Percentiles rank a stretch among this genome's conserved stretches.
Evolutionary conservation across 2,329 filamentous ascomycete species (phyloP).

Genomic region (Coniochaeta sp.): DNA sequence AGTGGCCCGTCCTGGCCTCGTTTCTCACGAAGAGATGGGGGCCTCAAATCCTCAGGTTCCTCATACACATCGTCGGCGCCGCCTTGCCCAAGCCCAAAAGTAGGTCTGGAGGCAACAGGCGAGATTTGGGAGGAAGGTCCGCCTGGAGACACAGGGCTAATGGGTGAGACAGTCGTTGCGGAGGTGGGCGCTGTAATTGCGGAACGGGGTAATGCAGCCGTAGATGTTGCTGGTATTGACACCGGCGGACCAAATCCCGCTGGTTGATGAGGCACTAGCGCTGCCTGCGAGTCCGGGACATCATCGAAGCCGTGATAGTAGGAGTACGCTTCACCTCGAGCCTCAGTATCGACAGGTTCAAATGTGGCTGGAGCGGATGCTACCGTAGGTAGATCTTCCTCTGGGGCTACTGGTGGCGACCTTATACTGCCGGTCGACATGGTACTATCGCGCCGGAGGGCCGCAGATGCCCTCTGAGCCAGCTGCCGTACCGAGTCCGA

Average conservation of each 20-base stretch:
- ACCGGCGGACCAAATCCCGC: conserved; percentile 8
- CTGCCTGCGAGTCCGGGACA: neutral
- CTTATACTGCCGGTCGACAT: conserved; percentile 14
- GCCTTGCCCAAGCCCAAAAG: neutral
- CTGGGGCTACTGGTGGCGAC: conserved; percentile 11
- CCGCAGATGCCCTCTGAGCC: conserved; percentile 1
- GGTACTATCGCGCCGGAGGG: conserved; percentile 13
- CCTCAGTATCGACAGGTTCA: conserved; percentile 12
- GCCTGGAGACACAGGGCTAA: neutral
- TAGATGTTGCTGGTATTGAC: neutral
- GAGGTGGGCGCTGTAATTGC: neutral
- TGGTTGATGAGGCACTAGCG: neutral
- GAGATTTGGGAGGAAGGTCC: neutral
- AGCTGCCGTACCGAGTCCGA: conserved; percentile 9
- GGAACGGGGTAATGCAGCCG: neutral
- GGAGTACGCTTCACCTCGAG: conserved; percentile 15
- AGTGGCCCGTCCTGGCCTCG: conserved; percentile 6
- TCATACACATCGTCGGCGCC: neutral
- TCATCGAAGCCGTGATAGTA: conserved; percentile 14
- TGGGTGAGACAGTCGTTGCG: neutral
- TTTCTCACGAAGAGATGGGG: conserved; percentile 4
- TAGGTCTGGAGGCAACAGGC: neutral
- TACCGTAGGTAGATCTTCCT: conserved; percentile 5
- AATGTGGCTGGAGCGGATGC: conserved; percentile 8
- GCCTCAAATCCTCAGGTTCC: conserved; percentile 7